phyloP scores from a whole-genome alignment of 2,329 filamentous ascomycete species.

The Bipolaris oryzae region DNA sequence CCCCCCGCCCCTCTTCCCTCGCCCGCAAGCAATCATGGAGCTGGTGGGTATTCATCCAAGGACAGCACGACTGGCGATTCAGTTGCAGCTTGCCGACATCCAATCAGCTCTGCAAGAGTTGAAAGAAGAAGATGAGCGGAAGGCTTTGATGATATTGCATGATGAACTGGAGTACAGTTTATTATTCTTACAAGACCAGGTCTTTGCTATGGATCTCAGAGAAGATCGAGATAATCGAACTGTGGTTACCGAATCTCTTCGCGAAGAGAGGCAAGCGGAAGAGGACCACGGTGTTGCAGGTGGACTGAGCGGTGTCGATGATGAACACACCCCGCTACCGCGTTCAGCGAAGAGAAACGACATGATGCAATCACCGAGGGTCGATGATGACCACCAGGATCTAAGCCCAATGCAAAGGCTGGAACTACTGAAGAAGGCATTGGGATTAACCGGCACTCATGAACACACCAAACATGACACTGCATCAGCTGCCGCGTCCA shows the following conservation, averaged over 20 bases:
- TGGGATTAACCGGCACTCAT: neutral
- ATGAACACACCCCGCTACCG: neutral
- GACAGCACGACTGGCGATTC: conserved; percentile 12
- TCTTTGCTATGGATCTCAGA: conserved; percentile 14
- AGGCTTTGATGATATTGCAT: neutral
- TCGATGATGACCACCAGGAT: neutral
- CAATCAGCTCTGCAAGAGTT: conserved; percentile 4
- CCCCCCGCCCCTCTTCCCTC: no score
- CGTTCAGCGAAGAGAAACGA: neutral
- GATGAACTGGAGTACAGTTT: conserved; percentile 7
- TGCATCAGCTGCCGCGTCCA: neutral
- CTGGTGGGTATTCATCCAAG: conserved; percentile 12
- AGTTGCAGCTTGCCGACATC: conserved; percentile 21
- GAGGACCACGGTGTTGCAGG: conserved; percentile 17
- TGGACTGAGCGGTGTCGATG: neutral
- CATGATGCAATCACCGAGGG: neutral
- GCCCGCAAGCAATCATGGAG: conserved; percentile 4
- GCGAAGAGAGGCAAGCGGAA: conserved; percentile 19
- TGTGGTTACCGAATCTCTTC: conserved; percentile 3
- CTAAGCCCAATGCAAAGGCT: neutral
- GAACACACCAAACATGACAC: neutral
- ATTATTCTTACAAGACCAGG: conserved; percentile 8
- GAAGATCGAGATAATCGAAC: conserved; percentile 7
- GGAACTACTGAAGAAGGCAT: neutral
- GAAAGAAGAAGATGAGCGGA: neutral